These are phyloP conservation scores for Suhomyces vadensis DNA, from an alignment of 805 yeast genomes.

Conservation along the genomic window DNA sequence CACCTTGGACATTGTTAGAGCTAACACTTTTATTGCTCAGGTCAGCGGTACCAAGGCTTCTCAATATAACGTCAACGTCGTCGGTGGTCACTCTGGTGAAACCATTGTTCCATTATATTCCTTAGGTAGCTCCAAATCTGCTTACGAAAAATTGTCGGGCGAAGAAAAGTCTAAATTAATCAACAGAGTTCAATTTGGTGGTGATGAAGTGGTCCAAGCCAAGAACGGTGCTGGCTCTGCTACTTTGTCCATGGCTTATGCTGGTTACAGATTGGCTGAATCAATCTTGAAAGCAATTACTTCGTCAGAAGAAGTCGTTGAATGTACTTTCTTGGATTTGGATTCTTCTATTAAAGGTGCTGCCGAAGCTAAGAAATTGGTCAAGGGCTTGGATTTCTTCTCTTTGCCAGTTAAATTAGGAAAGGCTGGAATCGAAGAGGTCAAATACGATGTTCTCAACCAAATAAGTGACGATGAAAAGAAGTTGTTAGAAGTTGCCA, in stretches of 20 bases:
- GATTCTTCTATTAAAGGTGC: slow-evolving; percentile 54
- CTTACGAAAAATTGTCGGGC: slow-evolving; percentile 36
- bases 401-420: slow-evolving; percentile 64
- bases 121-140: slow-evolving; percentile 33
- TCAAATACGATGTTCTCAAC: slow-evolving; percentile 54
- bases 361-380: slow-evolving; percentile 48
- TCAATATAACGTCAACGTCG: slow-evolving; percentile 64
- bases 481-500: slow-evolving; percentile 54
- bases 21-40: slow-evolving; percentile 75
- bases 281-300: slow-evolving; percentile 39
- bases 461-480: slow-evolving; percentile 53
- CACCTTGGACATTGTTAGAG: slow-evolving; percentile 82
- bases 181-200: slow-evolving; percentile 61
- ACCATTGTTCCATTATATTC: slow-evolving; percentile 88
- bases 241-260: slow-evolving; percentile 93
- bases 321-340: slow-evolving; percentile 54
- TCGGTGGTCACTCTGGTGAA: slow-evolving; percentile 96
- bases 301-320: slow-evolving; percentile 33
- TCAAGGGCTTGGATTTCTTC: slow-evolving; percentile 49
- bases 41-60: slow-evolving; percentile 49
- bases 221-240: slow-evolving; percentile 95
- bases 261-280: slow-evolving; percentile 81
- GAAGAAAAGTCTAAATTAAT: slow-evolving; percentile 39
- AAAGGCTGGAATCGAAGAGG: slow-evolving; percentile 54
- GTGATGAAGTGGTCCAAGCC: slow-evolving; percentile 95